Evolutionary conservation across 305 asterid species (phyloP), one percentile per base, ranked within the genome.

Genomic region (Lippia alba): DNA sequence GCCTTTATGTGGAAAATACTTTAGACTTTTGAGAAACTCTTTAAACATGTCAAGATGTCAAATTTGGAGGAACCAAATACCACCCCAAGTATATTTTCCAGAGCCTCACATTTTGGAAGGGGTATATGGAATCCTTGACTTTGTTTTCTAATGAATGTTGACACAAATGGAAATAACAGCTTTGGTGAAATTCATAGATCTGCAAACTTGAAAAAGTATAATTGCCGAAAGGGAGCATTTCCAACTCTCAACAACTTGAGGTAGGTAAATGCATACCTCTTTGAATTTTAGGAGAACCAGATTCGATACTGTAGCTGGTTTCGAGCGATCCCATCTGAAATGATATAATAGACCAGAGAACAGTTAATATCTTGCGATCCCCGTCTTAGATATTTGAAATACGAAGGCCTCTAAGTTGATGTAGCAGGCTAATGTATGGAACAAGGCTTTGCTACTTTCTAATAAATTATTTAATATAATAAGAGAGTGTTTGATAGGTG

Each of bases 281-380:
- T 77, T 78, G 70, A 94, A 94, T 84, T 80, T 89, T 20, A 94
- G 87, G 69, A 94, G 97, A 82, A 94, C 76, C 60, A 91, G 85
- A 80, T 94, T 94, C 48, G 97, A 84, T 53, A 94, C 79, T 5
- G 91, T 83, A 64, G 99, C 97, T 34, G 96, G 91, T 81, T 86
- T 91, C 49, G 75, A 66, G 78, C 70, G 59, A 77, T 94, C 96
- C 97, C 99, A 94, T 84, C 99, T 94, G 91, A 73, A 71, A 79
- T 62, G 63, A 53, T 45, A 75, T 36, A 50, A 56, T 44, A 30
- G 24, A 76, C 69, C 76, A 45, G 54, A 45, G 51, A 45, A 11
- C 4, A 3, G 15, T 45, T 10, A 45, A 45, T 1, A 45, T 45
- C 51, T 45, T 45, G 3, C 19, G 0, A 8, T 50, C 16, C 17